Conservation (phyloP, 176 grass and related monocot genomes). For the Lolium perenne region DNA sequence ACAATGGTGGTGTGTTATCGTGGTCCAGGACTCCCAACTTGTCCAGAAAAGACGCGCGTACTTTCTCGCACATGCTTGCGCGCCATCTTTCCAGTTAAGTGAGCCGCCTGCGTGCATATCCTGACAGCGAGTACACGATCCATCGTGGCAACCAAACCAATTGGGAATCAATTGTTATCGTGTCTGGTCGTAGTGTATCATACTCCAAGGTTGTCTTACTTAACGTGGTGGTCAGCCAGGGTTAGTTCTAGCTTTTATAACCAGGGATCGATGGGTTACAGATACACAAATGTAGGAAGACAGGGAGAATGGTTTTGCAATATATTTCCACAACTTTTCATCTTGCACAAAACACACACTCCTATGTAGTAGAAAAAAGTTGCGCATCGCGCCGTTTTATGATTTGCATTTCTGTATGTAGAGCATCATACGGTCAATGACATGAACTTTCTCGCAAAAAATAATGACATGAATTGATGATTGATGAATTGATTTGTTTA, state of each 20-base stretch:
- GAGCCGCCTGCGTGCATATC: not conserved
- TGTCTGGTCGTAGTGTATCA: not conserved
- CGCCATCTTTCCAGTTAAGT: not conserved
- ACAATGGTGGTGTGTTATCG: not conserved
- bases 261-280: not conserved
- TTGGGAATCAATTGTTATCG: not conserved
- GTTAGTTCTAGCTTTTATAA: not conserved
- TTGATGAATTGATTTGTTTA: not conserved
- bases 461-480: not conserved
- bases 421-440: not conserved
- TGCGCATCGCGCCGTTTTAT: not conserved
- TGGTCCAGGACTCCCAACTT: constrained; percentile 44
- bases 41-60: constrained; percentile 3
- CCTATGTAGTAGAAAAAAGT: not conserved
- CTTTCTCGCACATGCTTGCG: constrained; percentile 23
- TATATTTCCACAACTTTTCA: not conserved
- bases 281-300: not conserved
- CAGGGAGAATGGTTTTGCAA: not conserved
- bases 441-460: not conserved
- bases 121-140: not conserved
- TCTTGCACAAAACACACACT: not conserved
- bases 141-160: not conserved
- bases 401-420: not conserved
- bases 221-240: not conserved
- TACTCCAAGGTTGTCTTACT: not conserved